These are phyloP conservation scores for Xylaria sp. DNA, from an alignment of 2,329 filamentous ascomycete species.

Conservation along the genomic window DNA sequence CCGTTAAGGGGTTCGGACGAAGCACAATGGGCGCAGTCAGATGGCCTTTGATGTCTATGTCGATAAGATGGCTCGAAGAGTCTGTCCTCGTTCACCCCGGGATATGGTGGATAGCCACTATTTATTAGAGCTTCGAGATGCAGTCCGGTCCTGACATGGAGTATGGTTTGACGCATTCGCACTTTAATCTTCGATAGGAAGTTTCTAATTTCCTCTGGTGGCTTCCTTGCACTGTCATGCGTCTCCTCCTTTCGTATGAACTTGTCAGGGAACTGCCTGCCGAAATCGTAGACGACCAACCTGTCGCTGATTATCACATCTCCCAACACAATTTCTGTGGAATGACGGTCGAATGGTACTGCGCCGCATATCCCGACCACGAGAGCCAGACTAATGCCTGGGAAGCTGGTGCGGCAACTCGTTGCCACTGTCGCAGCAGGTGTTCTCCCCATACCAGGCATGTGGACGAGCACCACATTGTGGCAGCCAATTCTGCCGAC, in stretches of 20 bases:
- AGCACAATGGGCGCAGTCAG: conserved; percentile 16
- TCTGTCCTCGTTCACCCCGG: conserved; percentile 8
- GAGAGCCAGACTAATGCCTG: conserved; percentile 4
- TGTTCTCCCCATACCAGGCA: conserved; percentile 21
- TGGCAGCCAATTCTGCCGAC: conserved; percentile 23
- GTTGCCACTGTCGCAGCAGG: conserved; percentile 15
- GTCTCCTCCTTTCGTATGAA: conserved; percentile 14
- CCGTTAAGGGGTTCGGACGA: not conserved
- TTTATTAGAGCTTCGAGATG: conserved; percentile 17
- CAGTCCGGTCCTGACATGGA: conserved; percentile 7
- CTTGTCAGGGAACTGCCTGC: conserved; percentile 20
- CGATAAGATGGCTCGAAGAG: conserved; percentile 18
- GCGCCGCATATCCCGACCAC: conserved; percentile 24
- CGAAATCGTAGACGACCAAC: conserved; percentile 23
- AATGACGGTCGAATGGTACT: conserved; percentile 7
- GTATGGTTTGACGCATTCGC: not conserved
- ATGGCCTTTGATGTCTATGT: conserved; percentile 6
- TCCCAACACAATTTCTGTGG: conserved; percentile 15
- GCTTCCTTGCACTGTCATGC: conserved; percentile 10
- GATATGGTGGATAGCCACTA: conserved; percentile 7
- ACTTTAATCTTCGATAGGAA: conserved; percentile 22
- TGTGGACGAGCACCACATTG: conserved; percentile 23
- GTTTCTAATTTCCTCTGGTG: conserved; percentile 4
- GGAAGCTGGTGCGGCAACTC: conserved; percentile 20
- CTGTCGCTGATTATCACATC: conserved; percentile 24